Evolutionary conservation across 179 eudicot species (phyloP), one percentile per base, ranked within the genome.

Genomic region (Camellia oleifera): DNA sequence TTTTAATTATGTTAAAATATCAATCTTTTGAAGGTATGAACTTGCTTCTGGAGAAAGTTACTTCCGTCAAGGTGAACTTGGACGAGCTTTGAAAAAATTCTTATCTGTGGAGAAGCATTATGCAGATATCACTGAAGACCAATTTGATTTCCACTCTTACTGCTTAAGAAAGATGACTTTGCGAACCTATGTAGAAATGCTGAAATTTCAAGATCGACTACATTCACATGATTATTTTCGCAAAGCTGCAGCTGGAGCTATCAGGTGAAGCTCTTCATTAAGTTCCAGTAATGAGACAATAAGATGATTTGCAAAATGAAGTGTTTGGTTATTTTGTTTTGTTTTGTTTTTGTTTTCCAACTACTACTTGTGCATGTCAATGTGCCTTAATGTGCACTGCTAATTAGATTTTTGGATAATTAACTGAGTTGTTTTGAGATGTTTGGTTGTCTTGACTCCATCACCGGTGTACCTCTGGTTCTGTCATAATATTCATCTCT

Each of bases 91-190:
- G 81, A 97, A 97, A 80, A 97, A 93, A 67, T 97, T 92, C 84
- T 88, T 97, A 82, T 97, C 97, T n/a, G 98, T 97, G 77, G 99
- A 97, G 87, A 97, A 97, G 83, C 99, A 97, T 86, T 97, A 94
- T 88, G 88, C 98, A 65, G 99, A 97, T 84, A 97, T 97, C 75
- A 94, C 97, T 0, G 98, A 97, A 80, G 99, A 97, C 77, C 99
- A 97, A 79, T 97, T 97, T 85, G 99, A 97, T 83, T 97, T 97
- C 87, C 99, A 97, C 80, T 91, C 99, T 3, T 97, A 97, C 77
- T 97, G 99, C 88, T 87, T 97, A 81, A 93, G 99, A 82, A 97
- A 97, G 88, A 97, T 94, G 99, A 97, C 99, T 69, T 82, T 94
- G 78, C 91, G 98, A 76, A 88, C 97, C 54, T 97, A 97, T 81